Conservation (phyloP, 805 yeast species). For the Saturnispora gosingensis region DNA sequence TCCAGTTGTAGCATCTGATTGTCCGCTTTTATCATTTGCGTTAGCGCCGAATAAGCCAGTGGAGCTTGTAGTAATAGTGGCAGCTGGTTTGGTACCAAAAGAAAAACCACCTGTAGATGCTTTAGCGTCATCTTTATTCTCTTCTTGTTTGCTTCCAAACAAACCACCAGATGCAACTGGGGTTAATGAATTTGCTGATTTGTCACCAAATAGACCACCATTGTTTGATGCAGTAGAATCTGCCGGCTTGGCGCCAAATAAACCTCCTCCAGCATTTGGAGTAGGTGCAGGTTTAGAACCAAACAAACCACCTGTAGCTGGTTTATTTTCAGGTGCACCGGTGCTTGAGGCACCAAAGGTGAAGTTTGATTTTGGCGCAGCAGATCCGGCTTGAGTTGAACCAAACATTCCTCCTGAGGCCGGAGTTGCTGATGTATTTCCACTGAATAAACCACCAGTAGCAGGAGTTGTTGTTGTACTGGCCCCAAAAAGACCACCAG, state of each 20-base stretch:
- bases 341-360: constrained; percentile 12
- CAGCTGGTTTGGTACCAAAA: constrained; percentile 2
- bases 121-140: background rate
- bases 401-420: constrained; percentile 1
- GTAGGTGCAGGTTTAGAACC: constrained; percentile 8
- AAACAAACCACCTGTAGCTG: constrained; percentile 3
- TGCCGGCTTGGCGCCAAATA: background rate
- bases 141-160: background rate
- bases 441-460: constrained; percentile 5
- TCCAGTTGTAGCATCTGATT: constrained; percentile 2
- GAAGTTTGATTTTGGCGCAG: constrained; percentile 16
- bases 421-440: constrained; percentile 1
- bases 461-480: background rate
- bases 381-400: constrained; percentile 1
- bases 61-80: constrained; percentile 9
- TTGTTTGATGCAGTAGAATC: background rate
- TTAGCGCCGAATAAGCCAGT: constrained; percentile 8
- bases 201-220: background rate
- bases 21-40: constrained; percentile 6
- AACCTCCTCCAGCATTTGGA: background rate
- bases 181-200: constrained; percentile 3
- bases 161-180: background rate
- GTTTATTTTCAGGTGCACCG: background rate
- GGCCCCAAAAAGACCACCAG: constrained; percentile 7
- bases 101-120: constrained; percentile 2